phyloP scores from a whole-genome alignment of 2,329 filamentous ascomycete species.

The Cadophora sp. region DNA sequence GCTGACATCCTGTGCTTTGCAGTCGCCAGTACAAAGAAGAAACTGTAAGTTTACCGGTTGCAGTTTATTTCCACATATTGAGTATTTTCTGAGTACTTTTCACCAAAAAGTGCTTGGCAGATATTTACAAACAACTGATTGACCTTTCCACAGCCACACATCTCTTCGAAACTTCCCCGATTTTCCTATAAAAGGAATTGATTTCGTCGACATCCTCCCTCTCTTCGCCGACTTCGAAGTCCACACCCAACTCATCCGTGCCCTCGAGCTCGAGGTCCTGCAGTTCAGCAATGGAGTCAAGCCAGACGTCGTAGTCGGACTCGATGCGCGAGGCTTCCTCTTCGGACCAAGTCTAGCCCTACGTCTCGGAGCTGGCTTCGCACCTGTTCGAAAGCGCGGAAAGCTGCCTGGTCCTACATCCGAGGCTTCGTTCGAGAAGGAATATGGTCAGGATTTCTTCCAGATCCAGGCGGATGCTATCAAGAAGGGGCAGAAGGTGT shows the following conservation, averaged over 20 bases:
- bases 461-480: slow-evolving; percentile 92
- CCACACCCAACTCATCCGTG: slow-evolving; percentile 80
- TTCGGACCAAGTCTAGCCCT: slow-evolving; percentile 91
- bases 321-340: slow-evolving; percentile 94
- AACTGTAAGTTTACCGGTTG: slow-evolving; percentile 50
- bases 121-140: background rate
- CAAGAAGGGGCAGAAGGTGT: slow-evolving; percentile 83
- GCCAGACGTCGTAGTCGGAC: slow-evolving; percentile 89
- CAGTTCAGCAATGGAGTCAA: slow-evolving; percentile 65
- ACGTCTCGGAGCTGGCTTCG: slow-evolving; percentile 83
- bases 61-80: background rate
- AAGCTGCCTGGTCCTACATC: slow-evolving; percentile 92
- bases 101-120: background rate
- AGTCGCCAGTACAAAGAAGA: slow-evolving; percentile 63
- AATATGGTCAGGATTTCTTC: slow-evolving; percentile 95
- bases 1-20: slow-evolving; percentile 13
- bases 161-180: slow-evolving; percentile 87
- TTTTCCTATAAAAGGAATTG: slow-evolving; percentile 89
- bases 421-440: slow-evolving; percentile 89
- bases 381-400: slow-evolving; percentile 92
- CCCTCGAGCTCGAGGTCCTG: slow-evolving; percentile 82
- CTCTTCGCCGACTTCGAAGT: slow-evolving; percentile 81
- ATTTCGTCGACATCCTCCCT: slow-evolving; percentile 98
- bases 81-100: background rate
- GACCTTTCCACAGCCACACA: slow-evolving; percentile 50